Conservation (phyloP, 2,329 filamentous ascomycete species). For the Ophiostoma triangulosporum region DNA sequence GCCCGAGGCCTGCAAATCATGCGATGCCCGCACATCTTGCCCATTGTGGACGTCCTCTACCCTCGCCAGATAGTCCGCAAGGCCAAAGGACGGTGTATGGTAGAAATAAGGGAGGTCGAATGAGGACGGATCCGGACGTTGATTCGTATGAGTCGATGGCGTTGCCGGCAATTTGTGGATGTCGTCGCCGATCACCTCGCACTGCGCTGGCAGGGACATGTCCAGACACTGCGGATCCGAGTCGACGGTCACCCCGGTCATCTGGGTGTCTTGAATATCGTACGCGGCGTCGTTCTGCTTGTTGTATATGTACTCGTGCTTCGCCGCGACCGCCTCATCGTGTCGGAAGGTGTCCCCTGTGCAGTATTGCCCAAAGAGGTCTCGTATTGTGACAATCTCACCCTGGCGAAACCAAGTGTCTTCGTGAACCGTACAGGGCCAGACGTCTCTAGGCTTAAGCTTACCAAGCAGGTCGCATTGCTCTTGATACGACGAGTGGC, state of each 20-base stretch:
- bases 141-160: background rate
- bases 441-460: slow-evolving; percentile 63
- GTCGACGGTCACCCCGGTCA: background rate
- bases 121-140: background rate
- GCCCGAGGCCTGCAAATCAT: slow-evolving; percentile 19
- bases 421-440: slow-evolving; percentile 64
- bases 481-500: slow-evolving; percentile 78
- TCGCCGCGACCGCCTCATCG: slow-evolving; percentile 29
- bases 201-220: background rate
- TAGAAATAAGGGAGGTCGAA: background rate
- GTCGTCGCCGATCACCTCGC: background rate
- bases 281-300: background rate
- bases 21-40: slow-evolving; percentile 5
- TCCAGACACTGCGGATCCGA: background rate
- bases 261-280: background rate
- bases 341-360: slow-evolving; percentile 47
- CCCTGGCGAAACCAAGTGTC: slow-evolving; percentile 45
- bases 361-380: slow-evolving; percentile 60
- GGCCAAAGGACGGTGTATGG: background rate
- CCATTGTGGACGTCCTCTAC: background rate
- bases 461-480: slow-evolving; percentile 54
- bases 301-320: no score
- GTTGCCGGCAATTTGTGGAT: no score
- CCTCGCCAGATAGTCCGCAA: background rate
- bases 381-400: slow-evolving; percentile 42